Evolutionary conservation across 306 rosid genomes (phyloP).

Genomic region (Albizia julibrissin): DNA sequence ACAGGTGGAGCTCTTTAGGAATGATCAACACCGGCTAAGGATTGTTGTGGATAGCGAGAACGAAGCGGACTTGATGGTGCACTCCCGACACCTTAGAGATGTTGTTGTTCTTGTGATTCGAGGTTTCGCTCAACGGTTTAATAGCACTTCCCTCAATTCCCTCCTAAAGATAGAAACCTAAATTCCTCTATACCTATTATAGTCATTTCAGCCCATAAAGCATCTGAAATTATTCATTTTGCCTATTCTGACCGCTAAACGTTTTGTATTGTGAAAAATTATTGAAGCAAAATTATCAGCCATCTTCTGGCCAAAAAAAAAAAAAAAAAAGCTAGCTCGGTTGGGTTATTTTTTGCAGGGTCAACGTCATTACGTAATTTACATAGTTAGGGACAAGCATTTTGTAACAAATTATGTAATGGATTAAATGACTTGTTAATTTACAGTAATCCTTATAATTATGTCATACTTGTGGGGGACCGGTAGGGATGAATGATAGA

Average conservation of each 20-base stretch:
- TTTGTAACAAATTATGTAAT: background rate
- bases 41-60: conserved; percentile 85
- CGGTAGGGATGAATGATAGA: too few species aligned
- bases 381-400: background rate
- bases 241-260: conserved; percentile 10
- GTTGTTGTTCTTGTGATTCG: conserved; percentile 86
- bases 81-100: conserved; percentile 93
- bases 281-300: conserved; percentile 11
- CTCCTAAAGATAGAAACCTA: conserved; percentile 91
- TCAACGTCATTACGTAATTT: background rate
- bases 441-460: too few species aligned
- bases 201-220: conserved; percentile 17
- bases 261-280: background rate
- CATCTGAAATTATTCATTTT: conserved; percentile 18
- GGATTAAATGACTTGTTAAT: too few species aligned
- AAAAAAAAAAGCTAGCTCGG: too few species aligned
- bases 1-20: conserved; percentile 93
- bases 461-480: too few species aligned
- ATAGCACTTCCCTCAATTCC: conserved; percentile 94
- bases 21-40: conserved; percentile 85
- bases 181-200: conserved; percentile 23
- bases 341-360: too few species aligned
- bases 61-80: conserved; percentile 92
- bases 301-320: background rate
- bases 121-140: conserved; percentile 94